Base-by-base conservation (phyloP, 2,329 filamentous ascomycete species). In the Colletotrichum sp. region DNA sequence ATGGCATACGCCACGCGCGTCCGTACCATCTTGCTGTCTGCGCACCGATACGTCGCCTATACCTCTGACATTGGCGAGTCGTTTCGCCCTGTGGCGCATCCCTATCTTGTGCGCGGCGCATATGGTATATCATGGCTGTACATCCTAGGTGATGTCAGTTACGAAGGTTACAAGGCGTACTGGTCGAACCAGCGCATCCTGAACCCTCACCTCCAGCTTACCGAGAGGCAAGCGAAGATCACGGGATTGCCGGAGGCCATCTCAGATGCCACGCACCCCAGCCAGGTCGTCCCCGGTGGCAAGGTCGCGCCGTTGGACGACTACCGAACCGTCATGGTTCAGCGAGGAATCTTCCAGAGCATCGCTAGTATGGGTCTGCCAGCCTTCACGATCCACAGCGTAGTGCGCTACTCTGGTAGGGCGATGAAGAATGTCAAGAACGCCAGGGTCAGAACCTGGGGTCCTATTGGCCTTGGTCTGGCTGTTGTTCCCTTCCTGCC, bases 121-220 rank as follows among this genome's bases (percentile, higher is more conserved):
- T 99, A 99, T 81, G 96, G 91, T 63, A 87, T 99, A 55, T 98
- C 95, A 3, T 98, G 97, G 97, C 88, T 94, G 13, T 99, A 99
- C 80, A 90, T 99, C 27, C 84, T 95, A 16, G 96, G 97, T 63
- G 97, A 99, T 80, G 96, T 98, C 62, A 89, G 90, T 38, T 93
- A 98, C 81, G 97, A 99, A 83, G 96, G 97, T 8, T 98, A 98
- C 87, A 98, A 98, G 82, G 93, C 96, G 9, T 98, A 98, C 82
- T 90, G 94, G 83, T 91, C 94, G 70, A 98, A 99, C 81, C 94
- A 97, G 83, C 90, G 90, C 51, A 88, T 91, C 1, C 84, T 95
- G 27, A 90, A 96, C 78, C 95, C 95, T 0, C 87, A 92, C 12
- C 81, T 92, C 15, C 87, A 91, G 74, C 84, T 91, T 29, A 87